phyloP scores from a whole-genome alignment of 768 basidiomycete species.

The Collybiopsis luxurians region DNA sequence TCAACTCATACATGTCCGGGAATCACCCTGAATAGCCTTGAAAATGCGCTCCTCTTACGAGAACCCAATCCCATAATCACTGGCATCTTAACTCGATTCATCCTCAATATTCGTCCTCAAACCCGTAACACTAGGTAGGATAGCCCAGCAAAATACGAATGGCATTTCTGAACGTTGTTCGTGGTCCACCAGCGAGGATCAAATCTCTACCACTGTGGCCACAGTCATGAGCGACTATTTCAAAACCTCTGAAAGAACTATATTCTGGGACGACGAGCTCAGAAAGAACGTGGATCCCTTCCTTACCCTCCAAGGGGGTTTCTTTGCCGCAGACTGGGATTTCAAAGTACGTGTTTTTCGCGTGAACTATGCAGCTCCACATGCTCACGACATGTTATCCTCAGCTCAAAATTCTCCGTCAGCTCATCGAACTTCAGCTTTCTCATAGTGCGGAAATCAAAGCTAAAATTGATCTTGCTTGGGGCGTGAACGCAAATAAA shows the following conservation, averaged over 20 bases:
- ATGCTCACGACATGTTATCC: constrained; percentile 15
- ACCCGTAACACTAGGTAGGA: constrained; percentile 88
- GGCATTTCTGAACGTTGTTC: constrained; percentile 22
- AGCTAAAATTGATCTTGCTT: constrained; percentile 73
- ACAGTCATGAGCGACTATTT: constrained; percentile 68
- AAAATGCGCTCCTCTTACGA: constrained; percentile 70
- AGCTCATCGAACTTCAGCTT: constrained; percentile 84
- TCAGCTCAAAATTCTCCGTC: constrained; percentile 79
- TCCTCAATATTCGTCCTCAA: constrained; percentile 79
- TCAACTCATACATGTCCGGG: constrained; percentile 29
- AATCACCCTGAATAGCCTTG: constrained; percentile 52
- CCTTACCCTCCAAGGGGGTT: constrained; percentile 59
- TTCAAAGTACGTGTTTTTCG: constrained; percentile 59
- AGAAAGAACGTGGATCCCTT: constrained; percentile 75
- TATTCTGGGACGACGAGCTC: constrained; percentile 77
- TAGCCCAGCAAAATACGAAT: constrained; percentile 26
- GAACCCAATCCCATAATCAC: constrained; percentile 74
- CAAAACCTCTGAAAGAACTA: constrained; percentile 69
- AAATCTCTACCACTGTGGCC: constrained; percentile 75
- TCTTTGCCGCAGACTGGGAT: constrained; percentile 80
- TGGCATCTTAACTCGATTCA: constrained; percentile 70
- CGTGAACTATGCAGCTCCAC: constrained; percentile 16
- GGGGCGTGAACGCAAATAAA: constrained; percentile 82
- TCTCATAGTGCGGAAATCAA: constrained; percentile 68
- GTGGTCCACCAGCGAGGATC: constrained; percentile 60